Evolutionary conservation across 257 asterid species (phyloP).

Genomic region (Lycium barbarum): DNA sequence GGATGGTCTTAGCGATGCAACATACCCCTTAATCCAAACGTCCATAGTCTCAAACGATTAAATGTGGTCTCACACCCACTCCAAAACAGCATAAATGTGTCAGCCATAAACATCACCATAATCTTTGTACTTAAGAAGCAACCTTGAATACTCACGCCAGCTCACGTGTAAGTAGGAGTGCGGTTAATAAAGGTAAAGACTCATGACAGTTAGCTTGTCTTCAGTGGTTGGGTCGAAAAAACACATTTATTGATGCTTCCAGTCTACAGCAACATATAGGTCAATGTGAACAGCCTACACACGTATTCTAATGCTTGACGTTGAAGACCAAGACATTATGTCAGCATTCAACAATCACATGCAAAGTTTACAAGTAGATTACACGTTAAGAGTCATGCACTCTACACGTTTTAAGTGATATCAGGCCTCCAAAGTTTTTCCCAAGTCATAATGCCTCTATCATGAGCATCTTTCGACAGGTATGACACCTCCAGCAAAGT

Average conservation of each 20-base stretch:
- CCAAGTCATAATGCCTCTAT: neutral
- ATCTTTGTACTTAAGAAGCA: neutral
- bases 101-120: neutral
- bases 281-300: neutral
- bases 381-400: slow-evolving; percentile 19
- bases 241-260: neutral
- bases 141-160: neutral
- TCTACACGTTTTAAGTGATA: neutral
- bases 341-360: slow-evolving; percentile 13
- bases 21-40: neutral
- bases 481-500: slow-evolving; percentile 3
- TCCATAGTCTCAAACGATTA: neutral
- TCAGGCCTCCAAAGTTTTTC: slow-evolving; percentile 15
- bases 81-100: neutral
- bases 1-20: neutral
- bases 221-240: neutral
- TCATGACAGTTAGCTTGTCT: neutral
- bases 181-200: neutral
- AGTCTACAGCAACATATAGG: slow-evolving; percentile 14
- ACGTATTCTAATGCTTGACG: neutral
- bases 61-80: neutral
- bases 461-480: neutral
- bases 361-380: neutral
- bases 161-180: neutral
- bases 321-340: neutral